Evolutionary conservation across 768 basidiomycete genomes (phyloP).

Genomic region (Pisolithus orientalis): DNA sequence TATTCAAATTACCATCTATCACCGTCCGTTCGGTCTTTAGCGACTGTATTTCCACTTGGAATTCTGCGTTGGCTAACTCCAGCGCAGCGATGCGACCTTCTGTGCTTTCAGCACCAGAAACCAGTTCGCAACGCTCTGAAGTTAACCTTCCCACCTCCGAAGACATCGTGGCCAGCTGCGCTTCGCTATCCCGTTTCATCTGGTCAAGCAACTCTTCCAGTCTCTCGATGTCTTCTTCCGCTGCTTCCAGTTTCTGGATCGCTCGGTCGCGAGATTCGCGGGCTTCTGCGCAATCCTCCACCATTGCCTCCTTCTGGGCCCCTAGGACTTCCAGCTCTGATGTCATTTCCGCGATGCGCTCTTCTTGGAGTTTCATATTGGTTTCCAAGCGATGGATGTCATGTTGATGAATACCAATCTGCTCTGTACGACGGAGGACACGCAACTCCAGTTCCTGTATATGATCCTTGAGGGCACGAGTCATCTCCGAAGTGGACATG

Average conservation of each 20-base stretch:
- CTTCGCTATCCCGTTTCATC: constrained; percentile 23
- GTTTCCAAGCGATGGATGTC: constrained; percentile 73
- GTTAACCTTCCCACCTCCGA: constrained; percentile 34
- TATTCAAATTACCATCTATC: constrained; percentile 8
- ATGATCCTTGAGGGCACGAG: constrained; percentile 51
- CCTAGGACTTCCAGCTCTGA: constrained; percentile 59
- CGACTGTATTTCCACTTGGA: constrained; percentile 10
- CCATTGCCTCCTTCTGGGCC: constrained; percentile 72
- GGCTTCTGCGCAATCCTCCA: constrained; percentile 78
- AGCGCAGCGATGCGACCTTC: constrained; percentile 9
- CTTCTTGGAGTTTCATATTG: constrained; percentile 69
- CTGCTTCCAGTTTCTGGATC: constrained; percentile 43
- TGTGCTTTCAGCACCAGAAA: not conserved
- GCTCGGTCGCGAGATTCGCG: constrained; percentile 68
- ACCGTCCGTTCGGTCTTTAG: constrained; percentile 6
- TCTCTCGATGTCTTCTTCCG: constrained; percentile 59
- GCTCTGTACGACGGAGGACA: constrained; percentile 60
- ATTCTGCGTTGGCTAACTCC: constrained; percentile 10
- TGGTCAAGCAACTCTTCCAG: constrained; percentile 24
- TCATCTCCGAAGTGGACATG: constrained; percentile 53
- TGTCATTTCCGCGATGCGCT: constrained; percentile 64
- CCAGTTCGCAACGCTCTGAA: constrained; percentile 22
- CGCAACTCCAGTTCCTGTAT: constrained; percentile 65
- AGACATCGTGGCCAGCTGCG: constrained; percentile 33
- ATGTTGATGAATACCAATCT: constrained; percentile 73